Base-by-base conservation (phyloP, 306 rosid species). In the Vigna nakashimae region DNA sequence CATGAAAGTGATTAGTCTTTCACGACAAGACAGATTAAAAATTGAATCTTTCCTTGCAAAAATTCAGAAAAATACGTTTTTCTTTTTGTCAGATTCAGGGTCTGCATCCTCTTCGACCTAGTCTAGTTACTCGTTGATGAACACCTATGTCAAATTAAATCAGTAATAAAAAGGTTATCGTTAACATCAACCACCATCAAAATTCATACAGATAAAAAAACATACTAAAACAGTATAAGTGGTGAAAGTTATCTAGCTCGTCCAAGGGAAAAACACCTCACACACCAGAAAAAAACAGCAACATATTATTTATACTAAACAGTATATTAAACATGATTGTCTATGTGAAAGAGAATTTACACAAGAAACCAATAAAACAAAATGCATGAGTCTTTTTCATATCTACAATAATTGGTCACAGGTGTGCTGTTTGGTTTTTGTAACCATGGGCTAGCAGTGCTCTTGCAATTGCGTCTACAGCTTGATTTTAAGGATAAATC, bases 371-470 rank as follows among this genome's bases (percentile, higher is more conserved):
- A 7, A 20, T 55, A 55, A 55, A 55, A 55, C 4, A 18, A 20
- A 18, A 53, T 71, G n/a, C 18, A 75, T 6, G 20, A 40, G 77
- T 79, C 49, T 42, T 67, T 66, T 48, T 51, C 75, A 65, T 8
- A 42, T 17, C 63, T 30, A 45, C 11, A 38, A 57, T 30, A 63
- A 20, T 46, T 28, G 79, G 64, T 77, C 75, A 71, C 71, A 75
- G 42, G 80, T 22, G 52, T 71, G 76, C 69, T 82, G 82, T 83
- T 68, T 51, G 40, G 52, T 78, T 66, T 58, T 50, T 74, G 82
- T 71, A 58, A 64, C 80, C 63, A 84, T 65, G 87, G 84, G 85
- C 80, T 80, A 24, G 4, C 5, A 68, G 24, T 46, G 73, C 49
- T 30, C 46, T 63, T 65, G 68, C 60, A 64, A 53, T 16, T 48